Conservation (phyloP, 2,329 filamentous ascomycete species). For the Fulvia fulva region DNA sequence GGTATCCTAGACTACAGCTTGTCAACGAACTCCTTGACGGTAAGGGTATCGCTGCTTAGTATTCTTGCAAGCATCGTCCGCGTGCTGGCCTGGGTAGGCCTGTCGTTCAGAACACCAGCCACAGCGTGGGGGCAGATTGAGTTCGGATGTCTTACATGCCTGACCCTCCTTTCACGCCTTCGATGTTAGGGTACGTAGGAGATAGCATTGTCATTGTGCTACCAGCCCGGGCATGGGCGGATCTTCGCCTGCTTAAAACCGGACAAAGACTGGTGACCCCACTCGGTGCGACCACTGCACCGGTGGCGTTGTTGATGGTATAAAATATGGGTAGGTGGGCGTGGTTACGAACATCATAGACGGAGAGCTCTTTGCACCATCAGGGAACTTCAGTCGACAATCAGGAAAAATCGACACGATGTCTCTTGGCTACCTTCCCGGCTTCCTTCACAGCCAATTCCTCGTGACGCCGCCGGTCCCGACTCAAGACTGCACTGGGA, state of each 20-base stretch:
- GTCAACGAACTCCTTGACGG: neutral
- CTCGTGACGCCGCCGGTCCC: constrained; percentile 37
- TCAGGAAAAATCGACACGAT: constrained; percentile 1
- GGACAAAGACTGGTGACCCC: neutral
- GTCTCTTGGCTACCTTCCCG: constrained; percentile 14
- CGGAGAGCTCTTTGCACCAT: neutral
- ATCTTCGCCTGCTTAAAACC: neutral
- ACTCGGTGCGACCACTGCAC: neutral
- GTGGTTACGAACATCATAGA: neutral
- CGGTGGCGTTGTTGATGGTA: neutral
- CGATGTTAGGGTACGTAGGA: neutral
- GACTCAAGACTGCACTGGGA: constrained; percentile 21
- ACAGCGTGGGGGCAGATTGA: neutral
- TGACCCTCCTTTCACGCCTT: too few species aligned
- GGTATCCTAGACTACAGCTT: neutral
- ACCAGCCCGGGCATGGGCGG: too few species aligned
- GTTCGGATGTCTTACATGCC: neutral
- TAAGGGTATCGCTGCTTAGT: neutral
- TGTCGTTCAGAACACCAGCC: neutral
- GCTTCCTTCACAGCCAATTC: constrained; percentile 41
- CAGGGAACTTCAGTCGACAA: neutral
- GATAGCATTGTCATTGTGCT: neutral
- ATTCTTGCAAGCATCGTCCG: neutral
- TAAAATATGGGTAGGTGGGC: neutral
- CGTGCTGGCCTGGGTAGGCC: neutral